These are phyloP conservation scores for Nicotiana benthamiana DNA, from an alignment of 257 asterid species.

Conservation along the genomic window DNA sequence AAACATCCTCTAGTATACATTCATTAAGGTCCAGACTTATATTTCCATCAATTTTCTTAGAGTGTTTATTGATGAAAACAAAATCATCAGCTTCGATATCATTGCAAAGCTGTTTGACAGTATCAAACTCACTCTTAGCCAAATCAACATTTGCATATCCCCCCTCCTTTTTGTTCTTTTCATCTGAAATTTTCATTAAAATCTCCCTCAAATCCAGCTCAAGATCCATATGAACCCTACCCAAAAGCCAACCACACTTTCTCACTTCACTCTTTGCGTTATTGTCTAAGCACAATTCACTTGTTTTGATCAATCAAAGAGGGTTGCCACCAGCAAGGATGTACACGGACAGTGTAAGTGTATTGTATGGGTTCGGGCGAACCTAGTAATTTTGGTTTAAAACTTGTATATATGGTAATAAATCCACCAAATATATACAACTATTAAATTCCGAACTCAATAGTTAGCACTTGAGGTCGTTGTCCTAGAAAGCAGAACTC, in stretches of 20 bases:
- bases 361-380: too few species aligned
- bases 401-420: too few species aligned
- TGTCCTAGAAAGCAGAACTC: too few species aligned
- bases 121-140: background rate
- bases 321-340: background rate
- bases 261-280: background rate
- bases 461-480: background rate
- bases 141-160: background rate
- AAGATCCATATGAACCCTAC: constrained; percentile 32
- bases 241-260: constrained; percentile 3
- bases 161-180: constrained; percentile 24
- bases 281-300: background rate
- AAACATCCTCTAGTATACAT: background rate
- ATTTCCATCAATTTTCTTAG: background rate
- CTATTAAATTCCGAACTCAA: too few species aligned
- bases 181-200: constrained; percentile 25
- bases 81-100: background rate
- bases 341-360: too few species aligned
- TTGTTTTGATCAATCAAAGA: background rate
- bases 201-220: constrained; percentile 39
- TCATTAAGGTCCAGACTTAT: background rate
- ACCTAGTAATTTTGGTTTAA: too few species aligned
- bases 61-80: background rate
- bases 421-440: too few species aligned
- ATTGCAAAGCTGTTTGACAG: background rate